Percentiles rank a stretch among this genome's conserved stretches.
Conservation (phyloP, 352 stramenopile genomes). For the Peronospora belbahrii region DNA sequence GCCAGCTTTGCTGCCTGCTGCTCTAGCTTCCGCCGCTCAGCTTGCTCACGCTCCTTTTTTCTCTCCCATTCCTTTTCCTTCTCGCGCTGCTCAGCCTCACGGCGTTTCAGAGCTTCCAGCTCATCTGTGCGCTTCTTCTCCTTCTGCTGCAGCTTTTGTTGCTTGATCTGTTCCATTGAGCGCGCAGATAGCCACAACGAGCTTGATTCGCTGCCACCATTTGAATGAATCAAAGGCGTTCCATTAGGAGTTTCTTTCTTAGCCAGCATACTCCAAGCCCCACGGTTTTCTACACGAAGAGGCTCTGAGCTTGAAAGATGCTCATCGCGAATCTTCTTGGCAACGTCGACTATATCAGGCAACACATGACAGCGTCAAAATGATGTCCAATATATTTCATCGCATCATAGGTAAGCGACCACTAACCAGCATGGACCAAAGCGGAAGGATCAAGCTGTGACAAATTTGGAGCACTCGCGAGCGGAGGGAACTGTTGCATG, state of each 20-base stretch:
- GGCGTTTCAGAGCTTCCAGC: constrained; percentile 53
- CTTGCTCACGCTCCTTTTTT: constrained; percentile 65
- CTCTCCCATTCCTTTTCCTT: constrained; percentile 75
- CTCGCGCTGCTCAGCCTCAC: constrained; percentile 53
- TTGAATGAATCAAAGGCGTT: constrained; percentile 44
- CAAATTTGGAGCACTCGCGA: constrained; percentile 44
- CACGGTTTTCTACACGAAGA: constrained; percentile 72
- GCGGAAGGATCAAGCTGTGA: constrained; percentile 38
- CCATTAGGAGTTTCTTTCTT: constrained; percentile 62
- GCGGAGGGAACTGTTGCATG: constrained; percentile 43
- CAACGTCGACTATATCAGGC: constrained; percentile 31
- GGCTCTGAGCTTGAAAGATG: constrained; percentile 44
- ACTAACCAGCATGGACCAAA: constrained; percentile 39
- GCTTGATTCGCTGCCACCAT: constrained; percentile 60
- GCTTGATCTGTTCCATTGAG: constrained; percentile 84
- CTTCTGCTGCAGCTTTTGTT: constrained; percentile 82
- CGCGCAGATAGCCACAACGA: constrained; percentile 79
- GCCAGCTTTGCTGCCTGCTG: constrained; percentile 34
- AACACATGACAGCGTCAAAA: constrained; percentile 9
- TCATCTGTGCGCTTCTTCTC: constrained; percentile 68
- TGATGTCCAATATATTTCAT: background rate
- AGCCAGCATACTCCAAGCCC: constrained; percentile 78
- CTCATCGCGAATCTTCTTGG: constrained; percentile 78
- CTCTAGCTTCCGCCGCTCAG: constrained; percentile 53
- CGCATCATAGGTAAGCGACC: background rate